These are phyloP conservation scores for Triticum urartu DNA, from an alignment of 176 grass and related monocot genomes.

Conservation along the genomic window DNA sequence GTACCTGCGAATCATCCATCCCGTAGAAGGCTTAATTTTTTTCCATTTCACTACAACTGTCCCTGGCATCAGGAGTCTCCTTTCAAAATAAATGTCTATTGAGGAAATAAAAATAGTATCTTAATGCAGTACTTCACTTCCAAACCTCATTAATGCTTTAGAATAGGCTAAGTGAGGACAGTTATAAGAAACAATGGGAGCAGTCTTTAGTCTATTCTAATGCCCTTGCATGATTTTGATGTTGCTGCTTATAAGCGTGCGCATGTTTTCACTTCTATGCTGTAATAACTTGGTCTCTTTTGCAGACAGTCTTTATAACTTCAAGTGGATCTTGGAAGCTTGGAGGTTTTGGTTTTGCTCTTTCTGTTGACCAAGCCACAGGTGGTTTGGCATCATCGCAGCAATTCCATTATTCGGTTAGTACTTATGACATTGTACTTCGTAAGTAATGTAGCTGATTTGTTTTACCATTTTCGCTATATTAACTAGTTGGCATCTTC, in stretches of 20 bases:
- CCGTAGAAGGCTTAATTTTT: not conserved
- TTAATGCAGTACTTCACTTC: not conserved
- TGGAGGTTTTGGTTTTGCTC: conserved; percentile 95
- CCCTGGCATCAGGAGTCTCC: not conserved
- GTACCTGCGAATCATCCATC: conserved; percentile 17
- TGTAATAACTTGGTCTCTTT: conserved; percentile 15
- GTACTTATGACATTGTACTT: conserved; percentile 37
- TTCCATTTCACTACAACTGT: not conserved
- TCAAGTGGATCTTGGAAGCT: conserved; percentile 99
- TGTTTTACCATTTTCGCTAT: conserved; percentile 14
- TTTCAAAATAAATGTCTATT: too few species aligned
- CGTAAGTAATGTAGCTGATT: not conserved
- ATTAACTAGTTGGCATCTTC: not conserved
- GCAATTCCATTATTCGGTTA: conserved; percentile 96
- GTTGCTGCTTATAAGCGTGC: conserved; percentile 8
- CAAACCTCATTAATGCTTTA: not conserved
- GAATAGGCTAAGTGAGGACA: not conserved
- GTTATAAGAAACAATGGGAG: not conserved
- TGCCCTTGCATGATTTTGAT: not conserved
- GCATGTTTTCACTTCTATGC: not conserved
- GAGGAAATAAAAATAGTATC: not conserved
- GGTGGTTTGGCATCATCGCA: conserved; percentile 74
- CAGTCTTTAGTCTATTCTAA: not conserved
- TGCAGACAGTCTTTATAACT: conserved; percentile 92
- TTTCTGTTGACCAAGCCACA: conserved; percentile 74